phyloP scores from a whole-genome alignment of 768 basidiomycete genomes.

The Macrolepiota albuminosa region DNA sequence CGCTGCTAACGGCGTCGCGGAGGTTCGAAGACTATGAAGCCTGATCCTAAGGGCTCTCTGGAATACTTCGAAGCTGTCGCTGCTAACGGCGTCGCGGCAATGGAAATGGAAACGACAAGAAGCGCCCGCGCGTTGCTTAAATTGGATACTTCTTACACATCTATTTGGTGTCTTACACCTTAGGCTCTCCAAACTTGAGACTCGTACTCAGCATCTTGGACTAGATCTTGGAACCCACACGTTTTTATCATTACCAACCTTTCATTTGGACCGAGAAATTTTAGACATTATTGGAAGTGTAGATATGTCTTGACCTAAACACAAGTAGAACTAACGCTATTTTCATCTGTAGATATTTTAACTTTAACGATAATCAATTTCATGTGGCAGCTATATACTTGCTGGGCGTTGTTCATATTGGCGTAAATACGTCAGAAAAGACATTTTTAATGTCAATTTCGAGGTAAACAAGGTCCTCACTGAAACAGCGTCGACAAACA shows the following conservation, averaged over 20 bases:
- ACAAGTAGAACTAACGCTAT: not conserved
- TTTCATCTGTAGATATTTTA: not conserved
- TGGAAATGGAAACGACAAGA: constrained; percentile 42
- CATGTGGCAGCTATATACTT: not conserved
- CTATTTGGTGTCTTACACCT: not conserved
- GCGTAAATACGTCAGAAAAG: too few species aligned
- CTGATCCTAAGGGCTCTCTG: constrained; percentile 65
- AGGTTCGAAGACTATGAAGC: constrained; percentile 77
- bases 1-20: constrained; percentile 14
- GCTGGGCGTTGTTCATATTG: too few species aligned
- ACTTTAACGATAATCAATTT: not conserved
- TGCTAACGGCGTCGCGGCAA: constrained; percentile 15
- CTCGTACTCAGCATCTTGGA: not conserved
- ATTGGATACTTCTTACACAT: not conserved
- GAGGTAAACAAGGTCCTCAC: too few species aligned
- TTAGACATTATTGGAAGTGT: not conserved
- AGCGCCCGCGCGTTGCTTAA: constrained; percentile 45
- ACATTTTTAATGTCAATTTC: too few species aligned
- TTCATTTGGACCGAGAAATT: not conserved
- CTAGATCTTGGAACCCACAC: not conserved
- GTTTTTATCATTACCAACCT: too few species aligned
- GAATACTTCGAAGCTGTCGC: constrained; percentile 60
- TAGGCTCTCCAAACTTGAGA: not conserved
- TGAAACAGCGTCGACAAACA: too few species aligned
- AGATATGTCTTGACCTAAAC: not conserved